Conservation (phyloP, 2,329 filamentous ascomycete species). For the Beauveria brongniartii region DNA sequence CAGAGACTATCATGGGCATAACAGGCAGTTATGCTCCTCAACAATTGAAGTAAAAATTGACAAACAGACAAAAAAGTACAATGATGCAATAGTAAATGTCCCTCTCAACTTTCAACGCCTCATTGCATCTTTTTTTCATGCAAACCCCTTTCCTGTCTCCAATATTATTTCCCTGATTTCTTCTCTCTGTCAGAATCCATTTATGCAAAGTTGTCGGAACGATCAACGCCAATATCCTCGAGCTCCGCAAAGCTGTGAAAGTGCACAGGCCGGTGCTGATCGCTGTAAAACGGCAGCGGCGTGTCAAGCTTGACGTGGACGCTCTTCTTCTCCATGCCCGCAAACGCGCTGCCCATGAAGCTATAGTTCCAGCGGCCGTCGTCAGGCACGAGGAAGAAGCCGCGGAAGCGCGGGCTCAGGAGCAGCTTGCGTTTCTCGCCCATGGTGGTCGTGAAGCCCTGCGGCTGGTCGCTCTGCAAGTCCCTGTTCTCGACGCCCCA, state of each 20-base stretch:
- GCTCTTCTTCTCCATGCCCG: constrained; percentile 79
- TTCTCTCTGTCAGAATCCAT: not conserved
- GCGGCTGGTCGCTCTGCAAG: constrained; percentile 81
- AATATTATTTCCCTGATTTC: not conserved
- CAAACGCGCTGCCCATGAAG: constrained; percentile 90
- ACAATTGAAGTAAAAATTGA: not conserved
- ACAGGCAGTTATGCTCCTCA: not conserved
- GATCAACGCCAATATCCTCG: constrained; percentile 93
- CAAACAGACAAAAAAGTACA: constrained; percentile 4
- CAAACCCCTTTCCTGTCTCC: not conserved
- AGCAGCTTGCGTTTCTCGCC: constrained; percentile 93
- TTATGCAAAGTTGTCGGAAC: constrained; percentile 87
- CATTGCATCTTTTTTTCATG: not conserved
- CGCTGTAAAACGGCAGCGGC: constrained; percentile 82
- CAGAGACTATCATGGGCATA: constrained; percentile 4
- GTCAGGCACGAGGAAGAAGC: constrained; percentile 94
- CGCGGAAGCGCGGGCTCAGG: constrained; percentile 85
- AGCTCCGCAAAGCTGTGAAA: constrained; percentile 97
- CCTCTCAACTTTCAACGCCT: constrained; percentile 3
- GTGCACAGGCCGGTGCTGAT: constrained; percentile 84
- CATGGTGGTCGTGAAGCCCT: constrained; percentile 86
- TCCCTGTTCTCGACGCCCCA: constrained; percentile 98
- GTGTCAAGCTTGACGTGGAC: constrained; percentile 92
- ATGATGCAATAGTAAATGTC: not conserved
- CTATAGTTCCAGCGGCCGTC: constrained; percentile 93